Evolutionary conservation across 2,329 filamentous ascomycete genomes (phyloP), one percentile per base, ranked within the genome.

Genomic region (Dactylellina haptotyla): DNA sequence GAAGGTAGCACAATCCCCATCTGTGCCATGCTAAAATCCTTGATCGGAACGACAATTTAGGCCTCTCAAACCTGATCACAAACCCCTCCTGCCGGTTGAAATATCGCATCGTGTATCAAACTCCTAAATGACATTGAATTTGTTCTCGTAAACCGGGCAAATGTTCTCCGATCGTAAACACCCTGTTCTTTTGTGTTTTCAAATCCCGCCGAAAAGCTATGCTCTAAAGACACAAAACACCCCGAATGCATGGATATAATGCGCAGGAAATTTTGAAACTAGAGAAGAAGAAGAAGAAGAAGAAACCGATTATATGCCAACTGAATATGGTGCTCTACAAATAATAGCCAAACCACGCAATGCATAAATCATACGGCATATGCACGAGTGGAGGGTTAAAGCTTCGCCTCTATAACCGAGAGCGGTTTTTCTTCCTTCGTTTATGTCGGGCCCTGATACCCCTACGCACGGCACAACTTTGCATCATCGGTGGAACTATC

Each of bases 151-250:
- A 34, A 61, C 39, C 51, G 56, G 41, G 39, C 20, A 50, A 62
- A 56, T 41, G 9, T 34, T 66, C 41, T 51, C 32, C 39, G 30
- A 39, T 28, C 14, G 16, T 8, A 37, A 4, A 34, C 10, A n/a
- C n/a, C n/a, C n/a, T n/a, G n/a, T n/a, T n/a, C 10, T 28, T 46
- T 37, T 56, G 12, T 41, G 18, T 57, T 10, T 39, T 50, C 12
- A 41, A 50, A 34, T 43, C 61, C 37, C 48, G 26, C 48, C 48
- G 34, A 20, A 1, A 26, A n/a, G 32, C 28, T 56, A 62, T 58
- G 48, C 57, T 48, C 20, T 23, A 59, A 45, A 62, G 41, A 32
- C 45, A 61, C 53, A 69, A 53, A 69, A 69, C 43, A 59, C 43
- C 63, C 32, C 26, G 43, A 45, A 58, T 53, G 34, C 54, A 58